Conservation (phyloP, 2,329 filamentous ascomycete genomes). For the Aspergillus amoenus region DNA sequence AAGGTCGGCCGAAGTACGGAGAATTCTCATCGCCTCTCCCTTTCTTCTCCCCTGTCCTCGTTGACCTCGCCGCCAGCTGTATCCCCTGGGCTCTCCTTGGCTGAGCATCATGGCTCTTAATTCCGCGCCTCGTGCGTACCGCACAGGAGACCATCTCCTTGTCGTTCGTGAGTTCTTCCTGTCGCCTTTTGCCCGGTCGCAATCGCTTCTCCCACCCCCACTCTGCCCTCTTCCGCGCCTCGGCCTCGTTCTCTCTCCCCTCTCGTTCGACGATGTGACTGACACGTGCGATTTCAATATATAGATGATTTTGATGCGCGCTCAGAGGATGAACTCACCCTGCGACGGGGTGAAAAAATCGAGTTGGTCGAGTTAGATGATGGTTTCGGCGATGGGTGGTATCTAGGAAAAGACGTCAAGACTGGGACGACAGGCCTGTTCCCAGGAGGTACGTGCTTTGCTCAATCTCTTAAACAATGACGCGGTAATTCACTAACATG, state of each 20-base stretch:
- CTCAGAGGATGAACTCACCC: constrained; percentile 87
- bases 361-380: constrained; percentile 65
- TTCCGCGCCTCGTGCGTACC: constrained; percentile 36
- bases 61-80: not conserved
- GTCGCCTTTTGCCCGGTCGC: constrained; percentile 11
- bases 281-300: constrained; percentile 21
- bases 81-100: constrained; percentile 9
- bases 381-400: constrained; percentile 67
- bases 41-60: constrained; percentile 5
- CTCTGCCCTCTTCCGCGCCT: constrained; percentile 6
- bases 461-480: not conserved
- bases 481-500: not conserved
- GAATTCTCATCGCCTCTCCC: constrained; percentile 5
- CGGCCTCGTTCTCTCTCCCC: constrained; percentile 7
- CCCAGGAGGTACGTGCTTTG: constrained; percentile 43
- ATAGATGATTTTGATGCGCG: constrained; percentile 89
- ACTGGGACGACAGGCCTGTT: constrained; percentile 48
- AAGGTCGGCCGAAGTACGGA: not conserved
- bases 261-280: constrained; percentile 3
- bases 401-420: constrained; percentile 52
- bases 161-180: constrained; percentile 44
- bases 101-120: constrained; percentile 32
- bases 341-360: constrained; percentile 71
- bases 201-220: constrained; percentile 9
- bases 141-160: constrained; percentile 44